Percentiles rank a stretch among this genome's conserved stretches.
These are phyloP conservation scores for Hyaloraphidium curvatum DNA, from an alignment of 192 early-diverging fungal genomes.

Conservation along the genomic window DNA sequence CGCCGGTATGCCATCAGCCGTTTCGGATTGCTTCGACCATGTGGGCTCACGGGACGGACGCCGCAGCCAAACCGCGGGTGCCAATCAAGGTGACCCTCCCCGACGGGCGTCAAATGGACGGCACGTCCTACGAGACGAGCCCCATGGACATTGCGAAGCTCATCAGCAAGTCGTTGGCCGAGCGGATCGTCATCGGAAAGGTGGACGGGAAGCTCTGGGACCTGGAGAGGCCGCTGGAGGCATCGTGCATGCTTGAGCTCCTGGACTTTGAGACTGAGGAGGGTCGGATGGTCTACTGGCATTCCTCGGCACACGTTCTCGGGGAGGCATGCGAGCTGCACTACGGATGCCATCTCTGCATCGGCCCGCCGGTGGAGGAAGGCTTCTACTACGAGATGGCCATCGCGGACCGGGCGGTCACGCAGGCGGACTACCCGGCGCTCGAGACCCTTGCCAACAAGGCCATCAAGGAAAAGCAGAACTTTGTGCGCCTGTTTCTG, in stretches of 20 bases:
- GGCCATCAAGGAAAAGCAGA: constrained; percentile 88
- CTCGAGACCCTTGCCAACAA: constrained; percentile 75
- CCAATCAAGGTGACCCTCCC: constrained; percentile 70
- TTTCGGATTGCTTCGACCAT: neutral
- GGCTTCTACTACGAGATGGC: constrained; percentile 97
- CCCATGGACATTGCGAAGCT: constrained; percentile 75
- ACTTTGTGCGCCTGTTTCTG: constrained; percentile 73
- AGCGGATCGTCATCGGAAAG: constrained; percentile 87
- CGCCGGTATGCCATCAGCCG: constrained; percentile 28
- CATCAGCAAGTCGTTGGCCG: constrained; percentile 76
- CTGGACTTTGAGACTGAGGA: constrained; percentile 88
- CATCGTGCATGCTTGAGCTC: constrained; percentile 58
- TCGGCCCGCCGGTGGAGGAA: constrained; percentile 85
- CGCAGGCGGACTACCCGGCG: constrained; percentile 60
- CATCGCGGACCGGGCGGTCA: constrained; percentile 51
- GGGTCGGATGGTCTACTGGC: constrained; percentile 91
- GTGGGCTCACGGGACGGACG: neutral
- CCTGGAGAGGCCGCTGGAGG: constrained; percentile 68
- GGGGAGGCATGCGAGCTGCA: constrained; percentile 95
- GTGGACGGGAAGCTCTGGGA: constrained; percentile 81
- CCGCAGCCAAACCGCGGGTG: constrained; percentile 47
- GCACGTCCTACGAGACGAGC: constrained; percentile 81
- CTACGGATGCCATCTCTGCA: constrained; percentile 93
- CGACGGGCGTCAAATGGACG: constrained; percentile 62
- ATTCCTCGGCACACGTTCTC: constrained; percentile 90